Base-by-base conservation (phyloP, 2,329 filamentous ascomycete genomes). In the Talaromyces sp. region DNA sequence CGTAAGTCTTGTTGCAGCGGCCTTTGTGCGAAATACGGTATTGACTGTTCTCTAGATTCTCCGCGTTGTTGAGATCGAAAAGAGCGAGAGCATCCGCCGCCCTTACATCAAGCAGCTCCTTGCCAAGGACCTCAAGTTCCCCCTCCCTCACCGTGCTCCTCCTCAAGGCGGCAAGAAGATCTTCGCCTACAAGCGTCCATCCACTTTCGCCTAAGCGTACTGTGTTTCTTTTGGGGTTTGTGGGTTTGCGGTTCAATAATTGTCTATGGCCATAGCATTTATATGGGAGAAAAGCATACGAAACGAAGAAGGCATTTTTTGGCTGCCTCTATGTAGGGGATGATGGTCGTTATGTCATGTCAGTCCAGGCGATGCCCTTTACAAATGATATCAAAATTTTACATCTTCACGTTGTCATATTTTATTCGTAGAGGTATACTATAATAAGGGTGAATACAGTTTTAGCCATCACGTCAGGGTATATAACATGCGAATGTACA, bases 41-140 rank as follows among this genome's bases (percentile, higher is more conserved):
- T 67, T 65, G 64, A 71, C 60, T 10, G 8, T 30, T 3, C 54
- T 73, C 65, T 72, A 98, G 93, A 93, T 99, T 81, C 91, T 99
- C 80, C 96, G 96, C 82, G 93, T 99, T 74, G 90, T 96, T 75
- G 95, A 99, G 85, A 81, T 99, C 77, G 90, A 96, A 85, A 96
- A 96, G 88, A 85, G 82, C 76, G 91, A 93, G 71, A 92, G 95
- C 78, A 84, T 99, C 85, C 95, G 93, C 86, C 92, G 95, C 81
- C 93, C 95, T 71, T 99, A 99, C 89, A 96, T 99, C 86, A 96
- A 93, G 87, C 95, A 99, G 85, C 91, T 99, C 80, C 83, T 96
- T 79, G 83, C 85, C 82, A 98, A 98, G 90, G 80, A 87, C 82
- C 91, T 99, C 81, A 91, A 90, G 82, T 99, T 99, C 91, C 95